Evolutionary conservation across 1,284 basidiomycete species (phyloP).

Genomic region (Apiotrichum domesticum): DNA sequence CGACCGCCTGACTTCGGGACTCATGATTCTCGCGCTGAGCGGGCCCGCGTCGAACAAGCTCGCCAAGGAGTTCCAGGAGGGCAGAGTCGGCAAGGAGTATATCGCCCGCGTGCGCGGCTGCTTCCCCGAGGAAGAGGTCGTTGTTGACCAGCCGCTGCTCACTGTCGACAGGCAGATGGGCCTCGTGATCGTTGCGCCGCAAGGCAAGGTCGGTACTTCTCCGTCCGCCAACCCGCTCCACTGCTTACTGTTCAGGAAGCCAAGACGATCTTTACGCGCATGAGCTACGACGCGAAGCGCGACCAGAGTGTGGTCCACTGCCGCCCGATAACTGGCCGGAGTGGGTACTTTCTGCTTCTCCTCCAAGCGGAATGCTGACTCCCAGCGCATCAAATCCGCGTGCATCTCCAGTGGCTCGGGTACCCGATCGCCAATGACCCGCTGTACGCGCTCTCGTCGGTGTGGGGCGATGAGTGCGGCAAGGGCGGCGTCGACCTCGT

Average conservation of each 20-base stretch:
- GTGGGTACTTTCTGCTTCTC: slow-evolving; percentile 51
- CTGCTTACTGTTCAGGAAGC: slow-evolving; percentile 55
- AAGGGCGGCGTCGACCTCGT: slow-evolving; percentile 71
- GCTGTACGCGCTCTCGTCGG: slow-evolving; percentile 68
- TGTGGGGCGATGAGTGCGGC: slow-evolving; percentile 75
- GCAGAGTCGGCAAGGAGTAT: slow-evolving; percentile 82
- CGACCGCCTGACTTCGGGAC: slow-evolving; percentile 88
- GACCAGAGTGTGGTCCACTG: slow-evolving; percentile 87
- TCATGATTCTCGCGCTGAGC: slow-evolving; percentile 88
- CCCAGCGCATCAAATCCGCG: slow-evolving; percentile 85
- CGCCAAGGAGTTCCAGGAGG: slow-evolving; percentile 73
- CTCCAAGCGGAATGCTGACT: no score
- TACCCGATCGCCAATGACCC: slow-evolving; percentile 90
- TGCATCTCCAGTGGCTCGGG: slow-evolving; percentile 92
- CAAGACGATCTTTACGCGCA: slow-evolving; percentile 79
- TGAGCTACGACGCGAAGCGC: slow-evolving; percentile 75
- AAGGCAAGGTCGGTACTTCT: slow-evolving; percentile 65
- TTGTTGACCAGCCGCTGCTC: slow-evolving; percentile 80
- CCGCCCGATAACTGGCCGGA: slow-evolving; percentile 76
- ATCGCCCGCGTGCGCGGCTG: slow-evolving; percentile 74
- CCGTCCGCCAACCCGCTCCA: no score
- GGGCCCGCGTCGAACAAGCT: slow-evolving; percentile 64
- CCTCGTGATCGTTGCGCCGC: slow-evolving; percentile 85
- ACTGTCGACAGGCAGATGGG: slow-evolving; percentile 95
- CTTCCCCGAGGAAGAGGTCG: slow-evolving; percentile 75